phyloP scores from a whole-genome alignment of 768 basidiomycete species.

The Trametes coccinea region DNA sequence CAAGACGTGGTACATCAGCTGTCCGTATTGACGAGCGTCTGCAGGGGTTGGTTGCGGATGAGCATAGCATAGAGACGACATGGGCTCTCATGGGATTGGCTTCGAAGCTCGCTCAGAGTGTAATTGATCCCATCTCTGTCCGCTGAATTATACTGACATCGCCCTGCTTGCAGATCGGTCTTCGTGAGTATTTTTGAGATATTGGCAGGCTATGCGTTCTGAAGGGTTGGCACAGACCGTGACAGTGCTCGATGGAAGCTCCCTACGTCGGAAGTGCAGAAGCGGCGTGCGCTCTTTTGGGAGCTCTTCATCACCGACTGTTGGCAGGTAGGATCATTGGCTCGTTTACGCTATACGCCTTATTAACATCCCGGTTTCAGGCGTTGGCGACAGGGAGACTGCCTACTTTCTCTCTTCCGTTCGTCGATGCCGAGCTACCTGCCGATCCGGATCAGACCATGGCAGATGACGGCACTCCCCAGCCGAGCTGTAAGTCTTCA shows the following conservation, averaged over 20 bases:
- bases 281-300: constrained; percentile 69
- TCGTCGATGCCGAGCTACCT: constrained; percentile 53
- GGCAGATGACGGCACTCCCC: constrained; percentile 55
- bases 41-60: constrained; percentile 63
- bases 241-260: constrained; percentile 73
- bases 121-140: constrained; percentile 35
- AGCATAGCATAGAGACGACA: constrained; percentile 52
- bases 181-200: constrained; percentile 41
- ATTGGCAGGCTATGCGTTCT: too few relatives aligned
- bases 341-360: constrained; percentile 21
- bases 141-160: neutral
- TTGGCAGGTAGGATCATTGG: constrained; percentile 47
- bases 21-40: neutral
- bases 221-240: constrained; percentile 48
- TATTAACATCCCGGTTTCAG: constrained; percentile 34
- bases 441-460: constrained; percentile 55
- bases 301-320: constrained; percentile 55
- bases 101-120: constrained; percentile 60
- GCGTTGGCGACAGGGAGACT: constrained; percentile 46
- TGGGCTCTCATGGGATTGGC: constrained; percentile 55
- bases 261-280: constrained; percentile 59
- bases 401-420: constrained; percentile 39
- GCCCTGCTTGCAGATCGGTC: constrained; percentile 38
- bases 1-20: too few relatives aligned
- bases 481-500: constrained; percentile 35